Base-by-base conservation (phyloP, 2,329 filamentous ascomycete genomes). In the Hypomyces rosellus region DNA sequence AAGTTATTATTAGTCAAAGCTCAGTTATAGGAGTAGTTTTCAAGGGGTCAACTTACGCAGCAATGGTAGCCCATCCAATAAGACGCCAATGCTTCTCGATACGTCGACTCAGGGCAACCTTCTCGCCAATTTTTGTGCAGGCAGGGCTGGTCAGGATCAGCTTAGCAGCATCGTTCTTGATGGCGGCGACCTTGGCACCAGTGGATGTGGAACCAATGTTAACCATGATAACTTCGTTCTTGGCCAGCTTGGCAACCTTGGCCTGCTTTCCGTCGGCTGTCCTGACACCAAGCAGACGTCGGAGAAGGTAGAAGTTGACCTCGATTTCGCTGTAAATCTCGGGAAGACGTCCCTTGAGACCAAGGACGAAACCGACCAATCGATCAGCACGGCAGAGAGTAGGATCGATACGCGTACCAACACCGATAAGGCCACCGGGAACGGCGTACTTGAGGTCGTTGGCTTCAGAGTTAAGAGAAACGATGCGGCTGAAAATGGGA, bases 191-290 rank as follows among this genome's bases (percentile, higher is more conserved):
- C 82, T 97, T 99, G 60, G 93, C 93, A 72, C 93, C 93, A 13
- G 92, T 96, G 43, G 93, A 95, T 9, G 92, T 97, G 36, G 89
- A 96, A 55, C 93, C 93, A 67, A 99, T 99, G 78, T 99, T 99
- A 59, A 99, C 93, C 93, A 99, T 97, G 72, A 99, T 86, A 64
- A 97, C 90, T 72, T 99, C 93, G 74, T 96, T 96, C 84, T 97
- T 99, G 51, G 90, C 79, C 58, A 99, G 80, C 78, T 99, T 99
- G 63, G 91, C 90, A 59, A 99, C 93, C 85, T 99, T 99, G 65
- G 92, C 92, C 74, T 97, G 93, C 80, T 99, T 99, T 69, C 93
- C 93, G 61, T 99, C 93, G 56, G 92, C 90, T 43, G 93, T 96
- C 76, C 95, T 91, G 64, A 99, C 93, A 83, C 93, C 93, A 51